Evolutionary conservation across 257 asterid genomes (phyloP).

Genomic region (Nicotiana noctiflora): DNA sequence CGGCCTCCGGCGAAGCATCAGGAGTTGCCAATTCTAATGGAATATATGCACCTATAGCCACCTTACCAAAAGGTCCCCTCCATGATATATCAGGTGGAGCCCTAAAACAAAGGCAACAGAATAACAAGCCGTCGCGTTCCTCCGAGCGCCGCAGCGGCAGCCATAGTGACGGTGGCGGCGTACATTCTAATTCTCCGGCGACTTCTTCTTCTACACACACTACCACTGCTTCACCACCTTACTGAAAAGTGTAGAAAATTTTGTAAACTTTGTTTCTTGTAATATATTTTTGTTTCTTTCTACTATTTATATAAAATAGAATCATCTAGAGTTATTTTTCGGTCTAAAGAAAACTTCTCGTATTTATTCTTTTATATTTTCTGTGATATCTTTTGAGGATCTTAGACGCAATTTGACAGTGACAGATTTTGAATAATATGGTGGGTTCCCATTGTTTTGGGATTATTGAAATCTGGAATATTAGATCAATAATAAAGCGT

Average conservation of each 20-base stretch:
- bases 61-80: slow-evolving; percentile 31
- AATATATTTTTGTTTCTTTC: neutral
- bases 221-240: slow-evolving; percentile 31
- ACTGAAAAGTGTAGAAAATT: slow-evolving; percentile 24
- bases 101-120: slow-evolving; percentile 15
- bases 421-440: slow-evolving; percentile 1
- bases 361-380: neutral
- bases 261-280: slow-evolving; percentile 6
- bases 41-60: slow-evolving; percentile 56
- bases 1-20: slow-evolving; percentile 41
- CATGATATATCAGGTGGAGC: slow-evolving; percentile 24
- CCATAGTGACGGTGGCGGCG: slow-evolving; percentile 22
- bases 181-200: slow-evolving; percentile 33
- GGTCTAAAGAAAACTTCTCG: neutral
- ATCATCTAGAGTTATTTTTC: neutral
- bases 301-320: neutral
- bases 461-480: neutral
- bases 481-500: neutral
- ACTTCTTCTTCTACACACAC: slow-evolving; percentile 44
- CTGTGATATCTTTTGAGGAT: slow-evolving; percentile 9
- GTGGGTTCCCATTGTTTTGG: neutral
- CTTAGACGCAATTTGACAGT: neutral
- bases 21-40: slow-evolving; percentile 38
- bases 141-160: slow-evolving; percentile 12
- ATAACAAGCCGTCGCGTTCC: slow-evolving; percentile 1